These are phyloP conservation scores for Spatholobus suberectus DNA, from an alignment of 306 rosid genomes.

Conservation along the genomic window DNA sequence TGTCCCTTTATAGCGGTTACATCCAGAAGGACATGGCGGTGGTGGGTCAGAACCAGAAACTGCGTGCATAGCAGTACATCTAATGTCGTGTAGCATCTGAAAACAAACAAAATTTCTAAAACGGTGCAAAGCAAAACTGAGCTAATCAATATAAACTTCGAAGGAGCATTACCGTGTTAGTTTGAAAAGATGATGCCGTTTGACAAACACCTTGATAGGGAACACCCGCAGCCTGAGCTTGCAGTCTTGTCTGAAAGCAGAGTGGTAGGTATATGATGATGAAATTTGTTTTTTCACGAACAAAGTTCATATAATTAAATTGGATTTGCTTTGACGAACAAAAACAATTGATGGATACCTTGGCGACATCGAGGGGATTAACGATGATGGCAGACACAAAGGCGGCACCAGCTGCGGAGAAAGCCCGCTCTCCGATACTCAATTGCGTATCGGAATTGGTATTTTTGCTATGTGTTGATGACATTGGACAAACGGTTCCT, in stretches of 20 bases:
- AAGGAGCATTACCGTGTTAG: constrained; percentile 54
- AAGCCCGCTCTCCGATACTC: constrained; percentile 65
- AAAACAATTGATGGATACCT: constrained; percentile 42
- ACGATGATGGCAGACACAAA: constrained; percentile 79
- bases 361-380: constrained; percentile 94
- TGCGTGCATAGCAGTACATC: constrained; percentile 45
- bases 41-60: constrained; percentile 48
- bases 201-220: constrained; percentile 63
- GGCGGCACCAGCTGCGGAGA: constrained; percentile 90
- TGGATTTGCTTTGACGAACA: not conserved
- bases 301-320: not conserved
- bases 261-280: not conserved
- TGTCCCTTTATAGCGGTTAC: constrained; percentile 76
- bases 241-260: constrained; percentile 76
- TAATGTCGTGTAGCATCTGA: constrained; percentile 59
- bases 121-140: not conserved
- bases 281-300: too few relatives aligned
- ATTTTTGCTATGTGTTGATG: not conserved
- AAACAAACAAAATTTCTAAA: not conserved
- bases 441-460: constrained; percentile 53
- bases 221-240: constrained; percentile 97
- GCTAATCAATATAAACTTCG: not conserved
- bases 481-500: constrained; percentile 45
- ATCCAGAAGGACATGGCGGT: constrained; percentile 49
- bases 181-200: constrained; percentile 55